Conservation (phyloP, 176 grass and related monocot genomes). For the Lolium perenne region DNA sequence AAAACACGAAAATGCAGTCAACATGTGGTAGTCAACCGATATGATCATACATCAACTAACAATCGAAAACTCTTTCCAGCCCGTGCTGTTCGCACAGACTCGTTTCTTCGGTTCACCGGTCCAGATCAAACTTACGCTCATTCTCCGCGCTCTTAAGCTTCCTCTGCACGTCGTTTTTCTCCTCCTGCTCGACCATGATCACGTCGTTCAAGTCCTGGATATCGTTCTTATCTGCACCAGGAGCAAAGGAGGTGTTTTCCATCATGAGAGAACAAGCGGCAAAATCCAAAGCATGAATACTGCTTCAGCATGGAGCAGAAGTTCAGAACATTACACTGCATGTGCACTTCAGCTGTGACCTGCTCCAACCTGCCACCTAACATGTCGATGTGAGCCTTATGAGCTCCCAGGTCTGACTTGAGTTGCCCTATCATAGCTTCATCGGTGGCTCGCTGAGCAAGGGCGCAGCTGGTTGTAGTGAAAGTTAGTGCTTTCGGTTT, state of each 20-base stretch:
- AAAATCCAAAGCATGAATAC: background rate
- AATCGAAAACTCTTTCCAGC: background rate
- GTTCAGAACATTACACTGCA: conserved; percentile 62
- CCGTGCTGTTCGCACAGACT: background rate
- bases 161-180: conserved; percentile 68
- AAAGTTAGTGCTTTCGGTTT: conserved; percentile 33
- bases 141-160: conserved; percentile 79
- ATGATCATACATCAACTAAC: background rate
- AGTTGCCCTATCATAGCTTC: conserved; percentile 63
- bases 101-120: background rate
- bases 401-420: conserved; percentile 58
- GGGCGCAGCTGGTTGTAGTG: conserved; percentile 60
- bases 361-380: conserved; percentile 63
- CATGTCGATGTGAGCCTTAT: conserved; percentile 67
- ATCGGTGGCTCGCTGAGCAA: conserved; percentile 69
- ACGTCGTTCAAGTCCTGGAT: conserved; percentile 74
- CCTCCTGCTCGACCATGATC: conserved; percentile 80
- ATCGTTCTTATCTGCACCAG: conserved; percentile 64
- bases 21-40: background rate
- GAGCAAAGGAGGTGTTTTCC: background rate
- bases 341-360: conserved; percentile 59
- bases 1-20: background rate
- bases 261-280: background rate
- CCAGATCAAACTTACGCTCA: conserved; percentile 57
- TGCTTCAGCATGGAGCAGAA: background rate